phyloP scores from a whole-genome alignment of 164 flowering plant species.

The Vitis labrusca region DNA sequence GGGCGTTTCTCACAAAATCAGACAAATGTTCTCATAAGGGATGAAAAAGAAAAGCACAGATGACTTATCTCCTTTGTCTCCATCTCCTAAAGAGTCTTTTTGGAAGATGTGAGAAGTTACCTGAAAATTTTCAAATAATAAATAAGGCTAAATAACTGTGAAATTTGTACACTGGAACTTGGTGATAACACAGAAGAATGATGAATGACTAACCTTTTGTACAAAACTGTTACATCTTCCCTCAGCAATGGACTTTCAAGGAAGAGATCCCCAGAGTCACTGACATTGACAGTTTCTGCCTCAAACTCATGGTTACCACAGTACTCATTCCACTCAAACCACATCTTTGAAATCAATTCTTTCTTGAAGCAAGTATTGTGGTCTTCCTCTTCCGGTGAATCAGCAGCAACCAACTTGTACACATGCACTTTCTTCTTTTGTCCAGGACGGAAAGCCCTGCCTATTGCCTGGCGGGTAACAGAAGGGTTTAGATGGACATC shows the following conservation, averaged over 20 bases:
- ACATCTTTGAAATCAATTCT: slow-evolving; percentile 75
- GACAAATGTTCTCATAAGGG: no score
- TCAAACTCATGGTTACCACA: slow-evolving; percentile 40
- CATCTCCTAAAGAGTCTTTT: no score
- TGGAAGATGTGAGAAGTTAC: background rate
- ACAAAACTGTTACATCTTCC: slow-evolving; percentile 56
- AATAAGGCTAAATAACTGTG: no score
- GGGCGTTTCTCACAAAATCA: no score
- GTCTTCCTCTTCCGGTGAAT: slow-evolving; percentile 78
- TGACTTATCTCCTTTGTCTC: no score
- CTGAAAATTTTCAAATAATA: slow-evolving; percentile 4
- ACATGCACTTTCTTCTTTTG: slow-evolving; percentile 66
- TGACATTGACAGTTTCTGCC: slow-evolving; percentile 48
- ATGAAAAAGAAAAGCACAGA: no score
- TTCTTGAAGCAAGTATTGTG: slow-evolving; percentile 65
- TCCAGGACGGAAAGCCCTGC: slow-evolving; percentile 94
- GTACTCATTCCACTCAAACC: slow-evolving; percentile 88
- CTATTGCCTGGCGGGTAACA: slow-evolving; percentile 82
- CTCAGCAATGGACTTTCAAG: slow-evolving; percentile 46
- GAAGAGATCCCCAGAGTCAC: slow-evolving; percentile 58
- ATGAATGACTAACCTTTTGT: slow-evolving; percentile 52
- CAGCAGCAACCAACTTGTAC: slow-evolving; percentile 76
- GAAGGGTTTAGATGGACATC: slow-evolving; percentile 92
- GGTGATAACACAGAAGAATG: no score
- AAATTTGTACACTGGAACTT: no score